Evolutionary conservation across 495 filamentous ascomycete genomes (phyloP).

Genomic region (Aspergillus egyptiacus): DNA sequence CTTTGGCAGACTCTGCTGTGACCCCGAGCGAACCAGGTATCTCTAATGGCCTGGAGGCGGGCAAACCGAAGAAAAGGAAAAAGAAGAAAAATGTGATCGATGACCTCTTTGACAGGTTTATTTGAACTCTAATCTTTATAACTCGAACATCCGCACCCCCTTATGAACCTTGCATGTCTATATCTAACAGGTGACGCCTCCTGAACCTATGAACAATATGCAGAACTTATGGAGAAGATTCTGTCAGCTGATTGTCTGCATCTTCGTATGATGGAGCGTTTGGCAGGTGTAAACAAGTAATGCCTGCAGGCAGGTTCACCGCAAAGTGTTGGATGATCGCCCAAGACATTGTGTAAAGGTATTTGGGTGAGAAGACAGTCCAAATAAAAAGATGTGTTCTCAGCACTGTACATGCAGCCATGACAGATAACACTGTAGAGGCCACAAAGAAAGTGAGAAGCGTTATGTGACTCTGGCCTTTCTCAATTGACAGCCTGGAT

Average conservation of each 20-base stretch:
- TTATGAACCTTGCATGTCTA: background rate
- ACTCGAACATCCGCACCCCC: too few species aligned
- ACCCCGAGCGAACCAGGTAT: conserved; percentile 9
- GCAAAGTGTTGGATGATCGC: conserved; percentile 69
- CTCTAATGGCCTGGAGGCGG: conserved; percentile 1
- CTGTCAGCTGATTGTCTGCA: background rate
- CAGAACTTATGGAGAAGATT: background rate
- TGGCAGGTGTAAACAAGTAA: too few species aligned
- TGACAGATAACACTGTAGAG: conserved; percentile 59
- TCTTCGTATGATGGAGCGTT: too few species aligned
- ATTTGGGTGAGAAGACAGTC: conserved; percentile 98
- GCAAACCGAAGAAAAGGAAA: conserved; percentile 18
- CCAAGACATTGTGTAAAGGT: conserved; percentile 88
- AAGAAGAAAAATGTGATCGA: conserved; percentile 57
- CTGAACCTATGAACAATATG: background rate
- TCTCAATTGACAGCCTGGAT: conserved; percentile 17
- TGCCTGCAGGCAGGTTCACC: conserved; percentile 50
- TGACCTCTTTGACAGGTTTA: conserved; percentile 52
- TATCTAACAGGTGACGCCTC: background rate
- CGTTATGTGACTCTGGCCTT: conserved; percentile 42
- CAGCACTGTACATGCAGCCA: conserved; percentile 79
- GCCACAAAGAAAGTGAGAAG: conserved; percentile 62
- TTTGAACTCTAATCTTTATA: conserved; percentile 23
- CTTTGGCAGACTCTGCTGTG: background rate
- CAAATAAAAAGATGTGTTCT: conserved; percentile 94